Percentiles rank a stretch among this genome's conserved stretches.
These are phyloP conservation scores for Austropuccinia psidii DNA, from an alignment of 1,284 basidiomycete species.

Conservation along the genomic window DNA sequence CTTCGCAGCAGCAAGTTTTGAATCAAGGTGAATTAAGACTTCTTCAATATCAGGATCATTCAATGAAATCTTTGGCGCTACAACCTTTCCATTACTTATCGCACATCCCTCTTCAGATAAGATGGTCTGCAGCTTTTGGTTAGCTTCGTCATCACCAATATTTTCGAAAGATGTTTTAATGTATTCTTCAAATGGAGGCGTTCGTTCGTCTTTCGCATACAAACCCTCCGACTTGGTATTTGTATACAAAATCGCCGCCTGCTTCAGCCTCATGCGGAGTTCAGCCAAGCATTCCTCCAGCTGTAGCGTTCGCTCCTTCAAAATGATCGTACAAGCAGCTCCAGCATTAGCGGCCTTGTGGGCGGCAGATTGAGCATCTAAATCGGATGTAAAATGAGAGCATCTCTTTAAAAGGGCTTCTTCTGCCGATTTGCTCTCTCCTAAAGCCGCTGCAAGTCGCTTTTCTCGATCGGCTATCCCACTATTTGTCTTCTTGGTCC, in stretches of 20 bases:
- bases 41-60: constrained; percentile 35
- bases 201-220: constrained; percentile 35
- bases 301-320: constrained; percentile 53
- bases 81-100: constrained; percentile 19
- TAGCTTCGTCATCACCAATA: constrained; percentile 37
- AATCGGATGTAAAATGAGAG: constrained; percentile 83
- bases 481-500: constrained; percentile 37
- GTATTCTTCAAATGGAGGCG: constrained; percentile 37
- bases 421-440: constrained; percentile 75
- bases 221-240: constrained; percentile 26
- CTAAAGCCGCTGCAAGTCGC: constrained; percentile 73
- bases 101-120: constrained; percentile 32
- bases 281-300: constrained; percentile 61
- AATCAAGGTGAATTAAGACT: constrained; percentile 27
- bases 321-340: constrained; percentile 36
- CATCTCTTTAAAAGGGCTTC: constrained; percentile 86
- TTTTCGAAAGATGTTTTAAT: constrained; percentile 34
- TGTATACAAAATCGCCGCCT: constrained; percentile 33
- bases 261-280: constrained; percentile 65
- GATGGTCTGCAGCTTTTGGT: constrained; percentile 26
- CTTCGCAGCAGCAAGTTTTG: constrained; percentile 28
- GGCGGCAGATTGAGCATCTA: constrained; percentile 51
- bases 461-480: constrained; percentile 64
- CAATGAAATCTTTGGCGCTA: constrained; percentile 34
- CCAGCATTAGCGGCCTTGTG: constrained; percentile 32